phyloP scores from a whole-genome alignment of 225 moss, liverwort and hornwort genomes.

The Asterella californica region DNA sequence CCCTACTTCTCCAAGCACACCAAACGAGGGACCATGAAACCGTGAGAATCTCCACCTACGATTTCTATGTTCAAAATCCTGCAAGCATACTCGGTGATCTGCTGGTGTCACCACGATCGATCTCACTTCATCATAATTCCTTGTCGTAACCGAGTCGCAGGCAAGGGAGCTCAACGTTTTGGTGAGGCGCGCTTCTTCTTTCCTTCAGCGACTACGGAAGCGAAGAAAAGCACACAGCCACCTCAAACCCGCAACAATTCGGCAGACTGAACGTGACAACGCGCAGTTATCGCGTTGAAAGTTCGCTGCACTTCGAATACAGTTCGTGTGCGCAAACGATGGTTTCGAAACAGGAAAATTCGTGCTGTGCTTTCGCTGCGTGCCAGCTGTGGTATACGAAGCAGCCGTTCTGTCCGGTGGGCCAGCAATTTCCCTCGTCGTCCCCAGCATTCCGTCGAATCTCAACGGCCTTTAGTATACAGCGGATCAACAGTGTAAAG shows the following conservation, averaged over 20 bases:
- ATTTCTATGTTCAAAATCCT: no score
- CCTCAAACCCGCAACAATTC: no score
- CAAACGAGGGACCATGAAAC: not conserved
- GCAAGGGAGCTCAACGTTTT: no score
- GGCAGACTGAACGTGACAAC: not conserved
- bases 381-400: not conserved
- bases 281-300: not conserved
- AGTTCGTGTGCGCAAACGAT: not conserved
- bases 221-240: no score
- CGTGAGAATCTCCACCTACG: no score
- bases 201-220: not conserved
- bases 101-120: no score
- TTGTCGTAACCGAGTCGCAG: no score
- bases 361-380: not conserved
- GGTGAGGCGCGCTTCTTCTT: not conserved
- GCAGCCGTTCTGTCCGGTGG: not conserved
- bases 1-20: not conserved
- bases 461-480: conserved; percentile 3
- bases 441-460: not conserved
- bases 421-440: not conserved
- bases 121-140: no score
- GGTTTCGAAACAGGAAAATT: not conserved
- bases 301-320: not conserved
- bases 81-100: no score
- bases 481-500: no score